Evolutionary conservation across 1,139 yeast genomes (phyloP).

Genomic region (Debaryomyces singareniensis): DNA sequence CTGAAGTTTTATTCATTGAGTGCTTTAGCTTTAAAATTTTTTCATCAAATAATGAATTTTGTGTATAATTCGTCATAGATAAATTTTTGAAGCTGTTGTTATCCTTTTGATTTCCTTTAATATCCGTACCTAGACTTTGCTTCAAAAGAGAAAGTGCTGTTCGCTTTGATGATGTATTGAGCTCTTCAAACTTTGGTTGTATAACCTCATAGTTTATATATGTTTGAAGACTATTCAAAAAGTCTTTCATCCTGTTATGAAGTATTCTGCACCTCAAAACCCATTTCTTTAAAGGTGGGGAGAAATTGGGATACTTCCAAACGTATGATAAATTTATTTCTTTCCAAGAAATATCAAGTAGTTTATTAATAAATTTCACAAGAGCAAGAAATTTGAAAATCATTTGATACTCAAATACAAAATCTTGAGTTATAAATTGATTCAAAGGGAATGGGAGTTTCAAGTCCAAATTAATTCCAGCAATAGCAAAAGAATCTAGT

Average conservation of each 20-base stretch:
- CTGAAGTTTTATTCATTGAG: constrained; percentile 2
- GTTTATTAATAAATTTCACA: constrained; percentile 54
- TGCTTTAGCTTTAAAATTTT: constrained; percentile 12
- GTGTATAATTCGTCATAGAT: constrained; percentile 12
- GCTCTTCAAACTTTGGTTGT: constrained; percentile 45
- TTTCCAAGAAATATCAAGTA: constrained; percentile 64
- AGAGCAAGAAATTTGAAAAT: constrained; percentile 67
- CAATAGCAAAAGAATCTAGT: constrained; percentile 27
- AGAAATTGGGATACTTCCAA: constrained; percentile 52
- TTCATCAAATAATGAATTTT: constrained; percentile 26
- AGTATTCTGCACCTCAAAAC: constrained; percentile 50
- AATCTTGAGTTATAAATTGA: constrained; percentile 62
- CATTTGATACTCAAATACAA: constrained; percentile 73
- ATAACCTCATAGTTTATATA: constrained; percentile 59
- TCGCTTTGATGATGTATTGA: constrained; percentile 21
- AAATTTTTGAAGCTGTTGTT: constrained; percentile 3
- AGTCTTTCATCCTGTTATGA: constrained; percentile 57
- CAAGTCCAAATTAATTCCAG: constrained; percentile 55
- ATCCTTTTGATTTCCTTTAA: constrained; percentile 5
- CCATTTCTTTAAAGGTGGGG: constrained; percentile 46
- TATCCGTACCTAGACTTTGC: constrained; percentile 4
- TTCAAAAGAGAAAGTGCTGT: constrained; percentile 12
- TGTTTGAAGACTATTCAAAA: constrained; percentile 48
- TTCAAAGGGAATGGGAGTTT: constrained; percentile 83
- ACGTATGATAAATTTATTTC: constrained; percentile 61